phyloP scores from a whole-genome alignment of 2,329 filamentous ascomycete genomes.

The Trichophyton equinum region DNA sequence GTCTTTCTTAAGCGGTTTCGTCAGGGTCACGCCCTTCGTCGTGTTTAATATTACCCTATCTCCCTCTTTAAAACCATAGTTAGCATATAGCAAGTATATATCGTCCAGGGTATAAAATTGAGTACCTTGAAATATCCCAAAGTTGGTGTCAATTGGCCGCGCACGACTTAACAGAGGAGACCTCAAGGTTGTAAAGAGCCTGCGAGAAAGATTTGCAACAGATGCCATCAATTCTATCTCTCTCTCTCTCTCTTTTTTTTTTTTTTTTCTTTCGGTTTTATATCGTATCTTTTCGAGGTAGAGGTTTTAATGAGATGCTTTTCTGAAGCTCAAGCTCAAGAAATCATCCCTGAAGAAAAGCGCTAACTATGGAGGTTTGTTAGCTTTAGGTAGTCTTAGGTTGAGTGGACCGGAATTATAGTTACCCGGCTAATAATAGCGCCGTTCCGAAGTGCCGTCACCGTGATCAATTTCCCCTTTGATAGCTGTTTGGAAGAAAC shows the following conservation, averaged over 20 bases:
- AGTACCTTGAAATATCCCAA: slow-evolving; percentile 28
- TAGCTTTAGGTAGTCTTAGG: too few species aligned
- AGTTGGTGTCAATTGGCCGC: slow-evolving; percentile 26
- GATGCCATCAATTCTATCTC: neutral
- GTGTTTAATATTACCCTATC: slow-evolving; percentile 31
- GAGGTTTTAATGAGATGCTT: too few species aligned
- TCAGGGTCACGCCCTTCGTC: slow-evolving; percentile 28
- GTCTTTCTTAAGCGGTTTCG: slow-evolving; percentile 30
- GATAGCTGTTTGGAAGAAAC: neutral
- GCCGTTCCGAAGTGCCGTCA: slow-evolving; percentile 4
- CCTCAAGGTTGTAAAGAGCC: neutral
- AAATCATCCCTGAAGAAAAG: too few species aligned
- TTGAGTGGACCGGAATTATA: too few species aligned
- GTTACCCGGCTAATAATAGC: slow-evolving; percentile 8
- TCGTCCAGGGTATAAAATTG: neutral
- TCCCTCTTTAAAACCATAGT: slow-evolving; percentile 24
- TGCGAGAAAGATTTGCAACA: neutral
- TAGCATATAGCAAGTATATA: neutral
- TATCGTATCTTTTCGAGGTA: neutral
- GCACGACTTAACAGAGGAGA: neutral
- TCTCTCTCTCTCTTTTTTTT: neutral
- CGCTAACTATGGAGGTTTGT: too few species aligned
- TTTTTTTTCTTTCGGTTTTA: neutral
- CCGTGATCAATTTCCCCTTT: slow-evolving; percentile 2
- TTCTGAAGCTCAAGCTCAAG: neutral